Conservation (phyloP, 2,329 filamentous ascomycete genomes). For the Paracoccidioides lutzii region DNA sequence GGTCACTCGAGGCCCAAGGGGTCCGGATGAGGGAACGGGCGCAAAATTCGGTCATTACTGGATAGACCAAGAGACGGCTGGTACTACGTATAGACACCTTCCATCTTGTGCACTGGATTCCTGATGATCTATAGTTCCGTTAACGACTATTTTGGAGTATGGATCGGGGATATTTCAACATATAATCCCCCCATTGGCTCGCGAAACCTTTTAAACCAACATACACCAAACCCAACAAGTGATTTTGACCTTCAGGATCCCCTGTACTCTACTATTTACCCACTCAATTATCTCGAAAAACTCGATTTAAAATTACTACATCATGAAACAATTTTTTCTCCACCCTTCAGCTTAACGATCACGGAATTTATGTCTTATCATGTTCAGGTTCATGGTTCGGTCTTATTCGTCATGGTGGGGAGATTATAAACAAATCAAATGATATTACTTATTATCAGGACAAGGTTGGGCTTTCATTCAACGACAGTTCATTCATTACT, state of each 20-base stretch:
- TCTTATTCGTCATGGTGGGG: neutral
- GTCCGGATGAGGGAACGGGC: slow-evolving; percentile 50
- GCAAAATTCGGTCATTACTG: slow-evolving; percentile 16
- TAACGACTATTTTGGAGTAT: no score
- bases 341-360: neutral
- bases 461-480: neutral
- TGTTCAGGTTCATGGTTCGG: neutral
- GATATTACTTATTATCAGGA: neutral
- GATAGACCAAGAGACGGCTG: neutral
- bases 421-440: neutral
- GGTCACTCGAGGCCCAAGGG: slow-evolving; percentile 52
- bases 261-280: neutral
- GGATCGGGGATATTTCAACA: no score
- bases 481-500: neutral
- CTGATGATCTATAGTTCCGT: neutral
- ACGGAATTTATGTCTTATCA: neutral
- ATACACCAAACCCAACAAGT: no score
- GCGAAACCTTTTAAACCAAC: no score
- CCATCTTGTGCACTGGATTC: neutral
- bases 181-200: no score
- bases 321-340: neutral
- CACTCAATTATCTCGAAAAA: neutral
- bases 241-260: neutral
- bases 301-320: neutral
- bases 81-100: neutral